A percentile compares a stretch with the other conserved stretches of the same genome.
Conservation (phyloP, 192 early-diverging fungal genomes). For the Pecoramyces ruminantium region DNA sequence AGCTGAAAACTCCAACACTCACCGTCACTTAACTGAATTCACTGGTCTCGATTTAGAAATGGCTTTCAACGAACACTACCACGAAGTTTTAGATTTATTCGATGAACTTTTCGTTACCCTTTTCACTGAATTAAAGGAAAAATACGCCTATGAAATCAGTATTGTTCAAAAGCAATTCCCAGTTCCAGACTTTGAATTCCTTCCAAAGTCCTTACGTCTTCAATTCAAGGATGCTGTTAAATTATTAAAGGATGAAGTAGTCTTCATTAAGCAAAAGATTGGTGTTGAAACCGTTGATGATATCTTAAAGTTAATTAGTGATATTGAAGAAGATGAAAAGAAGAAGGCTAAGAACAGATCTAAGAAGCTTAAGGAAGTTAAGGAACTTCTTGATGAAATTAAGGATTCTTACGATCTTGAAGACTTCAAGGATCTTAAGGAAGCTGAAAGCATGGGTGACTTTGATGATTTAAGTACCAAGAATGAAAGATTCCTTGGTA, state of each 20-base stretch:
- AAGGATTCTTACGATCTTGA: neutral
- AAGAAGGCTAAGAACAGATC: neutral
- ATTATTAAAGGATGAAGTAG: conserved; percentile 71
- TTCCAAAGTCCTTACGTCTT: conserved; percentile 64
- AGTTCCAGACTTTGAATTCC: conserved; percentile 75
- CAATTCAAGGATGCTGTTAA: conserved; percentile 78
- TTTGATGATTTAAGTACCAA: conserved; percentile 85
- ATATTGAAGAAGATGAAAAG: neutral
- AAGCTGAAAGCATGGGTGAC: conserved; percentile 34
- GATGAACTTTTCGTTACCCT: conserved; percentile 84
- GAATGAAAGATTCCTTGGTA: conserved; percentile 66
- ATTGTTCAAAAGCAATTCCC: conserved; percentile 78
- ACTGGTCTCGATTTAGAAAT: conserved; percentile 97
- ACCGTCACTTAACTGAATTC: conserved; percentile 98
- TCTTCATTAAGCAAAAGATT: conserved; percentile 32
- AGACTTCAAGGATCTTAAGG: neutral
- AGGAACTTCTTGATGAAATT: neutral
- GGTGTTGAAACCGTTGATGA: neutral
- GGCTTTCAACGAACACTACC: conserved; percentile 98
- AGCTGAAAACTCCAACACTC: conserved; percentile 93
- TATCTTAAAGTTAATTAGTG: neutral
- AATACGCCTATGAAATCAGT: conserved; percentile 70
- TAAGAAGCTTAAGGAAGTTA: neutral
- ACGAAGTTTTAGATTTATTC: conserved; percentile 86
- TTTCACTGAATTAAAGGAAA: conserved; percentile 70